Percentiles rank a stretch among this genome's conserved stretches.
phyloP scores from a whole-genome alignment of 352 stramenopile genomes.

The Vaucheria bursata region DNA sequence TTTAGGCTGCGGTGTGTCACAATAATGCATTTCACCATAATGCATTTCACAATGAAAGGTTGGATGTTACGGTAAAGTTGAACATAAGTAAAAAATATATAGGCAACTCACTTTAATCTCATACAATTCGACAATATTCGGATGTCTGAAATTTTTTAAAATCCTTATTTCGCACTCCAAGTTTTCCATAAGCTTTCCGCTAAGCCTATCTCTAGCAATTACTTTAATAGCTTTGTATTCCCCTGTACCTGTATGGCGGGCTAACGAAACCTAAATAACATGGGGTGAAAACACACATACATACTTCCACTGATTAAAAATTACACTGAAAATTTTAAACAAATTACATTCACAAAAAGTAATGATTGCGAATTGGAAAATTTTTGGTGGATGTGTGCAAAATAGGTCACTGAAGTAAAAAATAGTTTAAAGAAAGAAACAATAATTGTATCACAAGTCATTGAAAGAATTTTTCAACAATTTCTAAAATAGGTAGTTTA shows the following conservation, averaged over 20 bases:
- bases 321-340: too few species aligned
- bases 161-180: constrained; percentile 92
- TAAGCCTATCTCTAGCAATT: neutral
- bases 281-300: too few species aligned
- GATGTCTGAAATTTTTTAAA: constrained; percentile 83
- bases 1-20: neutral
- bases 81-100: neutral
- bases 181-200: constrained; percentile 81
- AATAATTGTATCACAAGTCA: too few species aligned
- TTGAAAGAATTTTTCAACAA: too few species aligned
- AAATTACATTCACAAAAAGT: too few species aligned
- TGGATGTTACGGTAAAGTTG: neutral
- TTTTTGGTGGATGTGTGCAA: too few species aligned
- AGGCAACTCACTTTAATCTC: constrained; percentile 81
- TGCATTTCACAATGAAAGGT: neutral
- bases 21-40: neutral
- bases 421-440: too few species aligned
- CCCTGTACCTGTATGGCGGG: neutral
- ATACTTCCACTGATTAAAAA: too few species aligned
- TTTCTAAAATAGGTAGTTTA: too few species aligned
- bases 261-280: neutral
- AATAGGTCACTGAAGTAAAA: too few species aligned
- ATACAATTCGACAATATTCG: constrained; percentile 89
- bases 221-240: neutral
- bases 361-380: too few species aligned